These are phyloP conservation scores for Helicocarpus griseus DNA, from an alignment of 2,329 filamentous ascomycete genomes.

Conservation along the genomic window DNA sequence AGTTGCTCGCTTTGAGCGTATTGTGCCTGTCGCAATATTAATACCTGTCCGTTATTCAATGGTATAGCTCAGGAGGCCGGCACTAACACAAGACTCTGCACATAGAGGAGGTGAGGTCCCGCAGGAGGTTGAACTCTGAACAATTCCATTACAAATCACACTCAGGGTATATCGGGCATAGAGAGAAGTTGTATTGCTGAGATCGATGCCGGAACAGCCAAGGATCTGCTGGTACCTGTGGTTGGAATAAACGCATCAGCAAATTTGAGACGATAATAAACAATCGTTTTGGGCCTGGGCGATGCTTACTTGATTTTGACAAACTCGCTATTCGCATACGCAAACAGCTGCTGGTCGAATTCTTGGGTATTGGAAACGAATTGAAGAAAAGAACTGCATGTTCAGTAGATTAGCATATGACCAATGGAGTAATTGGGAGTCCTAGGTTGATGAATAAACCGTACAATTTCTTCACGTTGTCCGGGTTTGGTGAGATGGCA, in stretches of 20 bases:
- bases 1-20: constrained; percentile 82
- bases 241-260: constrained; percentile 4
- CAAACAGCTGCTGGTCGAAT: constrained; percentile 66
- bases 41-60: neutral
- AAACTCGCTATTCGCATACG: constrained; percentile 67
- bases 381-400: constrained; percentile 66
- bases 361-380: constrained; percentile 65
- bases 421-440: neutral
- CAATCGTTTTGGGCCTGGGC: neutral
- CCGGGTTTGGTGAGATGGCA: constrained; percentile 57
- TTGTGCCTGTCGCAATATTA: constrained; percentile 49
- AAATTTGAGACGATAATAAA: neutral
- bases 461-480: constrained; percentile 55
- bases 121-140: constrained; percentile 72
- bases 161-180: constrained; percentile 92
- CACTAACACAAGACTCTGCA: constrained; percentile 73
- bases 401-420: constrained; percentile 17
- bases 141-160: constrained; percentile 83
- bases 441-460: constrained; percentile 22
- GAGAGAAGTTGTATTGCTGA: constrained; percentile 66
- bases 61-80: constrained; percentile 5
- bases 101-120: constrained; percentile 65
- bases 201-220: constrained; percentile 68
- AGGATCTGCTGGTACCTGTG: constrained; percentile 69
- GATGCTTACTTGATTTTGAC: constrained; percentile 62